Conservation (phyloP, 2,329 filamentous ascomycete genomes). For the Emmonsiellopsis sp. region DNA sequence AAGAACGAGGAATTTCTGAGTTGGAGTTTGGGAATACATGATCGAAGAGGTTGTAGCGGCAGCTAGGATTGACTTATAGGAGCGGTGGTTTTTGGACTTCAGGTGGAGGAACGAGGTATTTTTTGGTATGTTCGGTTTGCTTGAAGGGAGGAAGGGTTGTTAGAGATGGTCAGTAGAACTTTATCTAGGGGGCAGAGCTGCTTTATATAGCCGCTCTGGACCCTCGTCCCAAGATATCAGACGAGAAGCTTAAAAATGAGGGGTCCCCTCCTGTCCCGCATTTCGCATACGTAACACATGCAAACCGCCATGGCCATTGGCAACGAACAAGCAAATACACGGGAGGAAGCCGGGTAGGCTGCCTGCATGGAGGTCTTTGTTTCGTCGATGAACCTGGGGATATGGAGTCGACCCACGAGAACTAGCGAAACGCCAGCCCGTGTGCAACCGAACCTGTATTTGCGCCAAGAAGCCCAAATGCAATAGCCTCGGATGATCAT, state of each 20-base stretch:
- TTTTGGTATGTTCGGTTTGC: neutral
- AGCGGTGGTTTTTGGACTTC: neutral
- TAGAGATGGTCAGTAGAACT: neutral
- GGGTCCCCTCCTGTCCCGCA: neutral
- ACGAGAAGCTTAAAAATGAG: neutral
- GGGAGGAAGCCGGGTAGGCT: neutral
- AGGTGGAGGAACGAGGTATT: too few species aligned
- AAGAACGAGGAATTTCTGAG: conserved; percentile 14
- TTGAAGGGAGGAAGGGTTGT: neutral
- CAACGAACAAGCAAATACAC: neutral
- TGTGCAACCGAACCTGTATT: neutral
- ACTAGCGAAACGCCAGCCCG: neutral
- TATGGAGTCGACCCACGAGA: neutral
- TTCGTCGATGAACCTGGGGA: neutral
- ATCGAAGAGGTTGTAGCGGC: neutral
- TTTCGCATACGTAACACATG: neutral
- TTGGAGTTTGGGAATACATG: conserved; percentile 13
- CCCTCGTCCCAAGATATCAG: neutral
- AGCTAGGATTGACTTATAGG: neutral
- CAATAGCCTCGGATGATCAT: conserved; percentile 1
- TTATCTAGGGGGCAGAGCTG: neutral
- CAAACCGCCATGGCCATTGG: neutral
- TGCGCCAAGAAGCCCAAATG: neutral
- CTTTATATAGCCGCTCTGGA: neutral
- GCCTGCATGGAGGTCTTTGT: neutral